Base-by-base conservation (phyloP, 1,139 yeast genomes). In the Candida pseudoviswanathii region DNA sequence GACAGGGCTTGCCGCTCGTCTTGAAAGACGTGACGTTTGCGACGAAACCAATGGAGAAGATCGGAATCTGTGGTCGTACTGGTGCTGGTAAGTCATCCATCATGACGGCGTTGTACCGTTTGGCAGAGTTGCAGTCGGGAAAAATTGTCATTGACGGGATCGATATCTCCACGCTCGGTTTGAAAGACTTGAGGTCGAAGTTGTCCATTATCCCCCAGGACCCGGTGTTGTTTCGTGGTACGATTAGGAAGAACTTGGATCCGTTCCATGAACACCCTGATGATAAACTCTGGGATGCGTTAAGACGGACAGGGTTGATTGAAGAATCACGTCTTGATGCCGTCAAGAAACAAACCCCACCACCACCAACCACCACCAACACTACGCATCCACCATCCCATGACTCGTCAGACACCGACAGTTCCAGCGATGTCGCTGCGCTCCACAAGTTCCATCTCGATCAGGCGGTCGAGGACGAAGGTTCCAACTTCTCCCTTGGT, bases 151-250 rank as follows among this genome's bases (percentile, higher is more conserved):
- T 86, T 58, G 92, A 86, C 62, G 87, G 77, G 1, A 57, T 84
- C 33, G 87, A 85, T 60, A 82, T 82, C 47, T 65, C 82, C 1
- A 67, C 80, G 31, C 80, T 94, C 58, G 97, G 97, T 5, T 78
- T 94, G 56, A 79, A 77, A 49, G 85, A 84, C 54, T 77, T 94
- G 57, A 85, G 99, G 55, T 72, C 86, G 76, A 63, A 89, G 73
- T 89, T 58, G 83, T 70, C 96, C 1, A 91, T 91, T 58, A 91
- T 91, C 65, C 97, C 97, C 10, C 97, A 91, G 69, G 97, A 91
- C 64, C 97, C 97, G 22, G 90, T 96, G 0, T 71, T 91, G 60
- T 91, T 91, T 67, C 77, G 87, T 9, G 97, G 97, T 48, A 85
- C 95, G 0, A 77, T 91, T 50, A 79, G 91, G 58, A 78, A 85